phyloP scores from a whole-genome alignment of 1,284 basidiomycete genomes.

The Heliocybe sulcata region DNA sequence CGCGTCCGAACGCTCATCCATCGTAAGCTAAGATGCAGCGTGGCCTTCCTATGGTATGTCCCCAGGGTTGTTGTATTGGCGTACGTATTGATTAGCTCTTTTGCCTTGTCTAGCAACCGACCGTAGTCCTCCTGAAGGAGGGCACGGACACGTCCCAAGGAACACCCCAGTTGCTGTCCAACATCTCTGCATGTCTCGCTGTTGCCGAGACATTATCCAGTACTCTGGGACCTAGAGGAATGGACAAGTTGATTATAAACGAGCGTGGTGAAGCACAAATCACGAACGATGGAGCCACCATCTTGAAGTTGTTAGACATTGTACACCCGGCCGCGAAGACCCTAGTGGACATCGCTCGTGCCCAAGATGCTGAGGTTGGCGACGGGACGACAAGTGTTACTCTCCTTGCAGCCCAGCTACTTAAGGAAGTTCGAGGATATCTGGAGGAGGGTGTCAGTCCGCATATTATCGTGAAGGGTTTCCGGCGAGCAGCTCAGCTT shows the following conservation, averaged over 20 bases:
- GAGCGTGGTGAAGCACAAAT: constrained; percentile 95
- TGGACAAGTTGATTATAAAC: constrained; percentile 96
- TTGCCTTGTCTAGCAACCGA: constrained; percentile 70
- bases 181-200: constrained; percentile 93
- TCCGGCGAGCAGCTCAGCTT: constrained; percentile 83
- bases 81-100: constrained; percentile 8
- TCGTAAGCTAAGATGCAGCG: constrained; percentile 57
- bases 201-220: constrained; percentile 87
- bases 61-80: not conserved
- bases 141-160: constrained; percentile 98
- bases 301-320: constrained; percentile 95
- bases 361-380: constrained; percentile 97
- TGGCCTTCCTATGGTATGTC: constrained; percentile 57
- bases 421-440: constrained; percentile 89
- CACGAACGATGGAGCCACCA: constrained; percentile 98
- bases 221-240: constrained; percentile 96
- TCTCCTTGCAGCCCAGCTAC: constrained; percentile 87
- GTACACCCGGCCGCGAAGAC: constrained; percentile 96
- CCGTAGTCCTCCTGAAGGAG: constrained; percentile 88
- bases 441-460: constrained; percentile 98
- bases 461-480: constrained; percentile 97
- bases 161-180: constrained; percentile 88
- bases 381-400: constrained; percentile 98
- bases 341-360: constrained; percentile 94
- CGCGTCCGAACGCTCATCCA: not conserved